Base-by-base conservation (phyloP, 371 early-diverging fungal species). In the Cokeromyces recurvatus region DNA sequence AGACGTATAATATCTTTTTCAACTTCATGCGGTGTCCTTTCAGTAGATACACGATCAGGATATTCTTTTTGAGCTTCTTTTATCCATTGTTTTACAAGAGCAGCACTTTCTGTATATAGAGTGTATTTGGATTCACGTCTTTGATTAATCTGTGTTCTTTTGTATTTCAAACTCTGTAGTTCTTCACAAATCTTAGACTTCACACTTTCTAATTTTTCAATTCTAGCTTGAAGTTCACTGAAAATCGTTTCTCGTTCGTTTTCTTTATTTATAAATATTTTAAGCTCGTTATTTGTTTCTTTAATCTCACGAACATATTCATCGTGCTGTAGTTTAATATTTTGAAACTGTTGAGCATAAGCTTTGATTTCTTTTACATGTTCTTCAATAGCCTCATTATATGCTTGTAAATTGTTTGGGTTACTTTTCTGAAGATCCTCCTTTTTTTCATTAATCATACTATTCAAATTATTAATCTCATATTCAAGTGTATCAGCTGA, bases 41-140 rank as follows among this genome's bases (percentile, higher is more conserved):
- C 66, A 1, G 81, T 79, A 14, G 74, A 58, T 0, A 90, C 83
- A 8, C 89, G 85, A 43, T 85, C 79, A 0, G 76, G 72, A 42
- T 85, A 82, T 32, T 82, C 81, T 20, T 62, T 62, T 43, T 51
- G 57, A 0, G 83, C 87, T 48, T 81, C 58, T 7, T 47, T 55
- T 2, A 62, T 78, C 45, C 71, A 74, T 17, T 66, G 71, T 55
- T 77, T 27, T 2, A 53, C 46, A 8, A 58, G 17, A 10, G 25
- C 25, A 2, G 27, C n/a, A 2, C 39, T 35, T 23, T 52, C 38
- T 11, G 10, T 14, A 1, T 44, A 58, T 0, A 31, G 16, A 0
- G 32, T 21, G 10, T 44, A 31, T 2, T 34, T 38, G 8, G 29
- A 16, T 36, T 58, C n/a, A n/a, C n/a, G n/a, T n/a, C n/a, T n/a